A percentile compares a stretch with the other conserved stretches of the same genome.
These are phyloP conservation scores for Bipolaris cookei DNA, from an alignment of 2,329 filamentous ascomycete species.

Conservation along the genomic window DNA sequence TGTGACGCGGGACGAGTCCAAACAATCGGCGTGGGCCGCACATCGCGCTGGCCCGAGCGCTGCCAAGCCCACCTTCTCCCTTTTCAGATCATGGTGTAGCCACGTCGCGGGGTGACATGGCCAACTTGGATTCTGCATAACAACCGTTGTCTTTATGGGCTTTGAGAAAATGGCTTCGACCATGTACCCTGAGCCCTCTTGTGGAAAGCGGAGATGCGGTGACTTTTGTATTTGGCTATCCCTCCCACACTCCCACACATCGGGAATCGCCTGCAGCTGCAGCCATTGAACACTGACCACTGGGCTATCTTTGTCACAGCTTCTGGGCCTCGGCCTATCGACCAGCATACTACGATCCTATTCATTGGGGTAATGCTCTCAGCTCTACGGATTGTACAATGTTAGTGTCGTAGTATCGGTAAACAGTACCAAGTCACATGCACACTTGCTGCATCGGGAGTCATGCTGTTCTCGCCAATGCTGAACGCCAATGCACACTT, in stretches of 20 bases:
- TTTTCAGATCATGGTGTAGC: slow-evolving; percentile 4
- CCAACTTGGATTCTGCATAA: not conserved
- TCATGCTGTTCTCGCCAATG: not conserved
- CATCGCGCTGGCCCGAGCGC: slow-evolving; percentile 26
- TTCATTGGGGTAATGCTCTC: not conserved
- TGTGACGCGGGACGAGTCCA: slow-evolving; percentile 28
- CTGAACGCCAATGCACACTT: not conserved
- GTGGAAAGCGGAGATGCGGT: not conserved
- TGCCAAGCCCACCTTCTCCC: slow-evolving; percentile 15
- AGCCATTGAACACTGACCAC: slow-evolving; percentile 19
- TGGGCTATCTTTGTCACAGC: slow-evolving; percentile 14
- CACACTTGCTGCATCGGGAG: not conserved
- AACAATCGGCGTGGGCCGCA: slow-evolving; percentile 28
- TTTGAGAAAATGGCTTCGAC: not conserved
- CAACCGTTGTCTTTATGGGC: not conserved
- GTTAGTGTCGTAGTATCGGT: not conserved
- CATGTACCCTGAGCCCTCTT: not conserved
- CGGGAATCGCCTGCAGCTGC: slow-evolving; percentile 17
- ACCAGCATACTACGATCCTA: not conserved
- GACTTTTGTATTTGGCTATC: not conserved
- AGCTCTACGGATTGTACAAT: not conserved
- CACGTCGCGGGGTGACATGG: not conserved
- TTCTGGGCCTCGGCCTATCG: slow-evolving; percentile 11
- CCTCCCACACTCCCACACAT: not conserved
- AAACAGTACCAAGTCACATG: not conserved